Evolutionary conservation across 768 basidiomycete genomes (phyloP).

Genomic region (Neoboletus magnificus): DNA sequence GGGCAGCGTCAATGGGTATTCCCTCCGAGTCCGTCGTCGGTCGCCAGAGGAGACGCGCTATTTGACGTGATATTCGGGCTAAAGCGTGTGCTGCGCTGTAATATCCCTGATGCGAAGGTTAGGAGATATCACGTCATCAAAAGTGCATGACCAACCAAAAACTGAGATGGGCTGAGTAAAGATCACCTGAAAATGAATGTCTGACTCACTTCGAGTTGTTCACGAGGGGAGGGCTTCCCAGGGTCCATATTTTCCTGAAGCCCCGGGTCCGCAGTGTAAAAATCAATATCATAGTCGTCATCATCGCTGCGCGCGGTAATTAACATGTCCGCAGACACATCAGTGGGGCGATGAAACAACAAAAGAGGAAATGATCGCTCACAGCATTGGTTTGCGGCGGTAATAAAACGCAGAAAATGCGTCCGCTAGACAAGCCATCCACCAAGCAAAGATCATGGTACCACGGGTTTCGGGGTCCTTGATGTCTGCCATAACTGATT

Average conservation of each 20-base stretch:
- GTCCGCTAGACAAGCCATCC: constrained; percentile 87
- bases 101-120: constrained; percentile 58
- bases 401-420: constrained; percentile 83
- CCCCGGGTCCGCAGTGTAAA: constrained; percentile 71
- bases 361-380: constrained; percentile 21
- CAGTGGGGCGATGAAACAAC: constrained; percentile 5
- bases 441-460: constrained; percentile 91
- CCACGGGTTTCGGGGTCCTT: constrained; percentile 72
- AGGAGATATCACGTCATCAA: constrained; percentile 3
- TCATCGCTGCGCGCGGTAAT: constrained; percentile 54
- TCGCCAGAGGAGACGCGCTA: constrained; percentile 78
- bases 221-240: constrained; percentile 61
- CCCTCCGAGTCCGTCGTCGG: constrained; percentile 76
- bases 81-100: constrained; percentile 79
- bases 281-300: constrained; percentile 87
- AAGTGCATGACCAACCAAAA: constrained; percentile 52
- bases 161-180: constrained; percentile 38
- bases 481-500: constrained; percentile 70
- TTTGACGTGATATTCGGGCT: constrained; percentile 78
- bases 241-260: constrained; percentile 46
- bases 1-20: constrained; percentile 64
- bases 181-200: neutral
- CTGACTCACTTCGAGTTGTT: constrained; percentile 69
- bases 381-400: constrained; percentile 78
- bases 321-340: constrained; percentile 11